These are phyloP conservation scores for Blastocystis hominis DNA, from an alignment of 352 stramenopile species.

Conservation along the genomic window DNA sequence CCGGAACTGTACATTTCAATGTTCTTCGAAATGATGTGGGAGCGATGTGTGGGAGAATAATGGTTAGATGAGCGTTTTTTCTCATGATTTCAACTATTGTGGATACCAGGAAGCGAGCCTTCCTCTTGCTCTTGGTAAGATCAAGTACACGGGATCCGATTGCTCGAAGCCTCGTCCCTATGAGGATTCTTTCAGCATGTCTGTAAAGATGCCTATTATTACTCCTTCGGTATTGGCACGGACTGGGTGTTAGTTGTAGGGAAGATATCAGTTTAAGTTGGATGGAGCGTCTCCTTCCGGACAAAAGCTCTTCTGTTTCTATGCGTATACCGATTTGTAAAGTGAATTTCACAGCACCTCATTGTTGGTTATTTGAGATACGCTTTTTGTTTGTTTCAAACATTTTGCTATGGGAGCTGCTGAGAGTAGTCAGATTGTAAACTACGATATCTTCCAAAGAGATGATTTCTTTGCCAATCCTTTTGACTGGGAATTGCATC, in stretches of 20 bases:
- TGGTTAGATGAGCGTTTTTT: background rate
- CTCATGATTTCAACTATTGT: constrained; percentile 1
- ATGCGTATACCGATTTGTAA: background rate
- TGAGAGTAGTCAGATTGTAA: constrained; percentile 46
- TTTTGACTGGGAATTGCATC: constrained; percentile 55
- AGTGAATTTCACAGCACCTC: background rate
- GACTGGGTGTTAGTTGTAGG: background rate
- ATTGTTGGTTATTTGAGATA: background rate
- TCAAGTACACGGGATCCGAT: constrained; percentile 10
- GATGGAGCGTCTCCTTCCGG: background rate
- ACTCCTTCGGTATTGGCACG: background rate
- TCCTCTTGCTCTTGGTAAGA: background rate
- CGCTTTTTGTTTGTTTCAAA: background rate
- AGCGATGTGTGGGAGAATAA: background rate
- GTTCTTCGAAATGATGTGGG: background rate
- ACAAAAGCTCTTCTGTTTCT: background rate
- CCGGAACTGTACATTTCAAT: background rate
- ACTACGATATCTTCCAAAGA: constrained; percentile 54
- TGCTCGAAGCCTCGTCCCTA: background rate
- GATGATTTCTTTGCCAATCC: constrained; percentile 2
- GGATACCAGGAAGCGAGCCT: background rate
- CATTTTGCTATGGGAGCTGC: constrained; percentile 37
- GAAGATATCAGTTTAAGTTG: constrained; percentile 6
- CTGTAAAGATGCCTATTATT: background rate
- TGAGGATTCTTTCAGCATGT: background rate